These are phyloP conservation scores for Lathyrus tuberosus DNA, from an alignment of 306 rosid genomes.

Conservation along the genomic window DNA sequence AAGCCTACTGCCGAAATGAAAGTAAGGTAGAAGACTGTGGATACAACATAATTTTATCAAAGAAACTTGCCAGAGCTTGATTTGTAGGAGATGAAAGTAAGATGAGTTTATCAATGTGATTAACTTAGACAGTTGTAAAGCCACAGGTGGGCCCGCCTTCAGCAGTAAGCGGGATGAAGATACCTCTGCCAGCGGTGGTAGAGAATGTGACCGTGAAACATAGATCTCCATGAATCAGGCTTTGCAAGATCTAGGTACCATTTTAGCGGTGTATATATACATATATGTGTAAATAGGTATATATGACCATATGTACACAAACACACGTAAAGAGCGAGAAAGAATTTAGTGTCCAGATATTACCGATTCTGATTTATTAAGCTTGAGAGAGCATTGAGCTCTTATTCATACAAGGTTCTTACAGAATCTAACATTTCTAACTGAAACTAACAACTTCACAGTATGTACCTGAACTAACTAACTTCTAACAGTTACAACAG, in stretches of 20 bases:
- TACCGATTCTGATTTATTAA: not conserved
- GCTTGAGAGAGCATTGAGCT: not conserved
- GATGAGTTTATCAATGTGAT: too few species aligned
- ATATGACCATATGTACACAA: too few species aligned
- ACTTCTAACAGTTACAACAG: not conserved
- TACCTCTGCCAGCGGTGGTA: not conserved
- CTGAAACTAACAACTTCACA: not conserved
- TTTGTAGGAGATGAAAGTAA: not conserved
- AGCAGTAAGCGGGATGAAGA: not conserved
- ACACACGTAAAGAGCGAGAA: not conserved
- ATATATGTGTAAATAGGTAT: too few species aligned
- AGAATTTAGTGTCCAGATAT: not conserved
- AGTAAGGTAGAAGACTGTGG: not conserved
- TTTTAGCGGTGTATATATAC: too few species aligned
- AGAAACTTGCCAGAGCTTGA: too few species aligned
- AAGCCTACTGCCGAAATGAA: not conserved
- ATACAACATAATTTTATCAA: not conserved
- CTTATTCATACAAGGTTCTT: not conserved
- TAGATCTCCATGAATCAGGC: too few species aligned
- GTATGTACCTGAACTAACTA: not conserved
- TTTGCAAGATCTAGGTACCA: too few species aligned
- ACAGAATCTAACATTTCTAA: slow-evolving; percentile 3
- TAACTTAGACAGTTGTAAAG: not conserved
- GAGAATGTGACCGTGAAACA: too few species aligned
- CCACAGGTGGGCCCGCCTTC: not conserved